These are phyloP conservation scores for Penicillium decumbens DNA, from an alignment of 2,329 filamentous ascomycete species.

Conservation along the genomic window DNA sequence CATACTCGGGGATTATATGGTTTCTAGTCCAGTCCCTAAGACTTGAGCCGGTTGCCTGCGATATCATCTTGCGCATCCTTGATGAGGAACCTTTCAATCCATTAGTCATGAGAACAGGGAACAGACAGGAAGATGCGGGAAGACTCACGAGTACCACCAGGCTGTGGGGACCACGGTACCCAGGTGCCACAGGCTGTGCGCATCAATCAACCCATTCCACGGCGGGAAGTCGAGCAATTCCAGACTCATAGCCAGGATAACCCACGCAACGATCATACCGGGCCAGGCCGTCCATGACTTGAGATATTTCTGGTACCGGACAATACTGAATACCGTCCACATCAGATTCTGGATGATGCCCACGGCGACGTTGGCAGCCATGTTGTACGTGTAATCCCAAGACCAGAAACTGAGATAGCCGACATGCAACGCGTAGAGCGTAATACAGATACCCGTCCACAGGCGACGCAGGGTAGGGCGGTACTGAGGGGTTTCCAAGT, in stretches of 20 bases:
- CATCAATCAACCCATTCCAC: slow-evolving; percentile 75
- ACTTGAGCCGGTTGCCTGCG: slow-evolving; percentile 67
- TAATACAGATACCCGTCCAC: slow-evolving; percentile 71
- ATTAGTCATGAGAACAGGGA: slow-evolving; percentile 10
- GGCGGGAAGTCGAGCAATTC: slow-evolving; percentile 94
- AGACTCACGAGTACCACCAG: slow-evolving; percentile 88
- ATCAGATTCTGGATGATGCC: slow-evolving; percentile 76
- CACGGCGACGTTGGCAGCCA: slow-evolving; percentile 83
- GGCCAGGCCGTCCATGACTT: slow-evolving; percentile 84
- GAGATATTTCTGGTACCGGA: slow-evolving; percentile 65
- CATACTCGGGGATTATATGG: slow-evolving; percentile 3
- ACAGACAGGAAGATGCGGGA: background rate
- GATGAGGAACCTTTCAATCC: slow-evolving; percentile 66
- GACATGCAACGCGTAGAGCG: slow-evolving; percentile 71
- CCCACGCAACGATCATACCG: slow-evolving; percentile 83
- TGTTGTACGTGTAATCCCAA: slow-evolving; percentile 98
- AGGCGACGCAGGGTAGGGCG: slow-evolving; percentile 57
- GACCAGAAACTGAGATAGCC: slow-evolving; percentile 76
- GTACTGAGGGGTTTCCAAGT: slow-evolving; percentile 50
- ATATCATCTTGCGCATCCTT: slow-evolving; percentile 82
- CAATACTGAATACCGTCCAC: slow-evolving; percentile 80
- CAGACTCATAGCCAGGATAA: slow-evolving; percentile 89
- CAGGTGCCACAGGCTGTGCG: slow-evolving; percentile 92
- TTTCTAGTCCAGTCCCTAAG: slow-evolving; percentile 39
- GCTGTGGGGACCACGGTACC: slow-evolving; percentile 84